phyloP scores from a whole-genome alignment of 2,329 filamentous ascomycete species.

The Elsinoe perseae region DNA sequence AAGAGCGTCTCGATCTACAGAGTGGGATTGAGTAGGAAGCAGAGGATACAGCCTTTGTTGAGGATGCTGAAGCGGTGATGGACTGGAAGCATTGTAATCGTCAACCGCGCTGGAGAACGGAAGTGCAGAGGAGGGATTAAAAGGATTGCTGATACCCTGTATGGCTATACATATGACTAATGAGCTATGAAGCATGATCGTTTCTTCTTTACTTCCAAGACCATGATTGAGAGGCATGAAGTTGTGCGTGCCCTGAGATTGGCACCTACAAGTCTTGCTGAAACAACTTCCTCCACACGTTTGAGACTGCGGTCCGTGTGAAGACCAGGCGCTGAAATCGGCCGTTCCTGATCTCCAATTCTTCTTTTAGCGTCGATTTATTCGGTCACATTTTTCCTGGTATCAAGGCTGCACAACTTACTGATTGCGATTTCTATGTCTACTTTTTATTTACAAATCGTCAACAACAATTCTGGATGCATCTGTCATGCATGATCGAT shows the following conservation, averaged over 20 bases:
- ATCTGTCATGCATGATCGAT: too few relatives aligned
- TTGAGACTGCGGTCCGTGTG: not conserved
- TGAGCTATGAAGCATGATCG: not conserved
- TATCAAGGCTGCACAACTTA: too few relatives aligned
- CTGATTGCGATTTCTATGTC: too few relatives aligned
- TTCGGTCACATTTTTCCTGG: too few relatives aligned
- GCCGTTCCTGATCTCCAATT: not conserved
- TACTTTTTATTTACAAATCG: too few relatives aligned
- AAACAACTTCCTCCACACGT: not conserved
- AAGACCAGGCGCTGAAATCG: not conserved
- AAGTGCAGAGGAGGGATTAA: not conserved
- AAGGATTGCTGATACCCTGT: slow-evolving; percentile 11
- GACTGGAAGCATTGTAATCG: too few relatives aligned
- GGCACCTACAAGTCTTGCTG: not conserved
- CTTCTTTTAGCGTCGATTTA: too few relatives aligned
- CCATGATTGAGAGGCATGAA: too few relatives aligned
- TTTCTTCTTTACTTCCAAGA: too few relatives aligned
- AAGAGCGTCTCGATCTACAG: slow-evolving; percentile 24
- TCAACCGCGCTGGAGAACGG: not conserved
- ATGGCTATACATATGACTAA: slow-evolving; percentile 10
- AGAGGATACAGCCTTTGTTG: slow-evolving; percentile 42
- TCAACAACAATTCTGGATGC: too few relatives aligned
- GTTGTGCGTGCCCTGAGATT: not conserved
- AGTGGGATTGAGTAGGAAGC: slow-evolving; percentile 43
- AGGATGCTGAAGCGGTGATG: slow-evolving; percentile 16